Evolutionary conservation across 2,329 filamentous ascomycete species (phyloP).

Genomic region (Penicillium sp.): DNA sequence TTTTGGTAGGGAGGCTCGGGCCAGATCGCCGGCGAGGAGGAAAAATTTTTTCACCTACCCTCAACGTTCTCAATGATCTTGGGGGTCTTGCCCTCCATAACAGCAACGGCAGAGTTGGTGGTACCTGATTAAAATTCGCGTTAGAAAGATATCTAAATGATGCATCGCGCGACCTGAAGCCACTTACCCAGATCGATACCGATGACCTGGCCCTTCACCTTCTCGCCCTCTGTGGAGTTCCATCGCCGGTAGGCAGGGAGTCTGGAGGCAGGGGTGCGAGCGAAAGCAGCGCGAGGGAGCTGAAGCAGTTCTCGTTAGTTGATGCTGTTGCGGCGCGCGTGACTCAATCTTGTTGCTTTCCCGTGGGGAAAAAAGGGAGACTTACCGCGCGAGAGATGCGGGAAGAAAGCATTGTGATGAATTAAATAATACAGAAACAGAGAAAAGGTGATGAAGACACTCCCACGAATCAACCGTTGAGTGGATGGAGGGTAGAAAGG

Average conservation of each 20-base stretch:
- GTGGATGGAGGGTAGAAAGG: constrained; percentile 18
- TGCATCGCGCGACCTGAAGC: not conserved
- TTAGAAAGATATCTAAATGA: constrained; percentile 18
- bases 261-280: constrained; percentile 69
- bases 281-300: constrained; percentile 77
- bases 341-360: constrained; percentile 9
- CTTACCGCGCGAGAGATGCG: constrained; percentile 75
- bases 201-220: constrained; percentile 94
- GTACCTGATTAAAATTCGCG: constrained; percentile 58
- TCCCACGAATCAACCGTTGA: constrained; percentile 40
- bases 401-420: constrained; percentile 68
- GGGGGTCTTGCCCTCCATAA: constrained; percentile 95
- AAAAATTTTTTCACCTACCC: constrained; percentile 58
- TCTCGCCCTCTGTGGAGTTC: constrained; percentile 58
- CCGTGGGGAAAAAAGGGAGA: constrained; percentile 28
- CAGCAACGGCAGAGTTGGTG: constrained; percentile 94
- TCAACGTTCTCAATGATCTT: constrained; percentile 98
- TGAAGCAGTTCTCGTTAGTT: constrained; percentile 42
- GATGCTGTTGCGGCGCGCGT: constrained; percentile 20
- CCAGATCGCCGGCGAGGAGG: constrained; percentile 7
- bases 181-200: constrained; percentile 91
- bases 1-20: constrained; percentile 8
- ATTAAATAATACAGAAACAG: constrained; percentile 40
- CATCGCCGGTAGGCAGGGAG: constrained; percentile 67
- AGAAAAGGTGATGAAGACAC: constrained; percentile 31